A percentile compares a stretch with the other conserved stretches of the same genome.
Evolutionary conservation across 306 rosid species (phyloP).

Genomic region (Ziziphus jujuba): DNA sequence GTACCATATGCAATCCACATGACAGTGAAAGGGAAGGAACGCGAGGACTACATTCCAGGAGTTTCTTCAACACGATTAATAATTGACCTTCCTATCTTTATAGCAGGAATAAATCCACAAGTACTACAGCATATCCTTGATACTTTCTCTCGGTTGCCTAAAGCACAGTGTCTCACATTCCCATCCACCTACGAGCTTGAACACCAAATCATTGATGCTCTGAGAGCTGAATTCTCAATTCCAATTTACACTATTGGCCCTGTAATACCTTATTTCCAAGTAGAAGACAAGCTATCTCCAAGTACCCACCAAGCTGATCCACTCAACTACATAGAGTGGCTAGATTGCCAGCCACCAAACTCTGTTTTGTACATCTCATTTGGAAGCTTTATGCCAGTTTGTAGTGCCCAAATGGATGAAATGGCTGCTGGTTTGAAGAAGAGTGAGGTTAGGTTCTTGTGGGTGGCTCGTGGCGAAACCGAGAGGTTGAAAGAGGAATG

Average conservation of each 20-base stretch:
- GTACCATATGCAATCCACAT: too few species aligned
- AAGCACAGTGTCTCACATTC: constrained; percentile 40
- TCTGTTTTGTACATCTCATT: constrained; percentile 52
- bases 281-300: background rate
- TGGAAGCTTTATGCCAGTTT: constrained; percentile 52
- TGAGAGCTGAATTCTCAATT: constrained; percentile 22
- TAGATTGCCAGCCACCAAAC: constrained; percentile 38
- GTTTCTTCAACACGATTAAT: constrained; percentile 20
- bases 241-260: constrained; percentile 53
- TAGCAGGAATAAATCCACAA: constrained; percentile 1
- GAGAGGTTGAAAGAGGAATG: constrained; percentile 27
- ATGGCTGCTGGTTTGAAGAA: constrained; percentile 33
- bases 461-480: constrained; percentile 42
- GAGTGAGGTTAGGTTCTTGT: constrained; percentile 42
- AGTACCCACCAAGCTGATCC: background rate
- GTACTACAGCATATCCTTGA: constrained; percentile 18
- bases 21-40: constrained; percentile 31
- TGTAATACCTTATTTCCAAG: constrained; percentile 33
- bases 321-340: constrained; percentile 41
- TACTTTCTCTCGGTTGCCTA: constrained; percentile 25
- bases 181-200: constrained; percentile 47
- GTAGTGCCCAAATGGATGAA: constrained; percentile 50
- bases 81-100: constrained; percentile 24
- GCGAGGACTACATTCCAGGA: constrained; percentile 43
- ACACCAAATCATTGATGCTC: constrained; percentile 30